Evolutionary conservation across 106 monocot genomes (phyloP).

Genomic region (Dendrobium nobile): DNA sequence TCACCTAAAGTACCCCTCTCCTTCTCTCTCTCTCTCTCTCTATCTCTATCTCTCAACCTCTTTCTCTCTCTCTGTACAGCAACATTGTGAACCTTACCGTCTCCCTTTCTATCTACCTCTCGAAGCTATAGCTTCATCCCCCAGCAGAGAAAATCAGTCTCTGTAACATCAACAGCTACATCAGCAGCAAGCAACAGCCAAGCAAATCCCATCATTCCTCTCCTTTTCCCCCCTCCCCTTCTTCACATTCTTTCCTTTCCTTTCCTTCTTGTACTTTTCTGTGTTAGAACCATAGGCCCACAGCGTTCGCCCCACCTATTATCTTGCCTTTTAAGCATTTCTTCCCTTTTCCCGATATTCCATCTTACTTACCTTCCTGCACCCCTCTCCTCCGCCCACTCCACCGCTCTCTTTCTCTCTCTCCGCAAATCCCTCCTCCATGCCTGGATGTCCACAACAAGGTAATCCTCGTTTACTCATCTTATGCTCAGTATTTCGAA

Average conservation of each 20-base stretch:
- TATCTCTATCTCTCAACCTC: not conserved
- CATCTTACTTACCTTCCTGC: not conserved
- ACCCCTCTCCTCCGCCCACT: conserved; percentile 1
- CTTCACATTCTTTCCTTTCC: conserved; percentile 19
- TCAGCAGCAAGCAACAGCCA: conserved; percentile 24
- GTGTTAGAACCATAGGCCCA: conserved; percentile 8
- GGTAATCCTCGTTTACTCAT: conserved; percentile 25
- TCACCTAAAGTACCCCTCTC: not conserved
- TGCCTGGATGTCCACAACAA: conserved; percentile 79
- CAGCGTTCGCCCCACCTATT: conserved; percentile 23
- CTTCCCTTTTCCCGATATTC: conserved; percentile 15
- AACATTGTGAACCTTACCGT: not conserved
- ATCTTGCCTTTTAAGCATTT: conserved; percentile 77
- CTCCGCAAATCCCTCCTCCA: not conserved
- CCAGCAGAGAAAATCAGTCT: conserved; percentile 11
- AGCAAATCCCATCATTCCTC: conserved; percentile 7
- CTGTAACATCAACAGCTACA: conserved; percentile 11
- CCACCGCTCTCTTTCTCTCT: conserved; percentile 4
- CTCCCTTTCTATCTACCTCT: not conserved
- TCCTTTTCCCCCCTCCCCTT: conserved; percentile 6
- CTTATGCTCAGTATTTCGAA: not conserved
- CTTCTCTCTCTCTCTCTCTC: not conserved
- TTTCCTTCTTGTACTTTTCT: conserved; percentile 17
- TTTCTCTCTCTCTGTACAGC: not conserved
- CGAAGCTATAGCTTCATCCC: conserved; percentile 13